Base-by-base conservation (phyloP, 768 basidiomycete genomes). In the Leccinum obscurum region DNA sequence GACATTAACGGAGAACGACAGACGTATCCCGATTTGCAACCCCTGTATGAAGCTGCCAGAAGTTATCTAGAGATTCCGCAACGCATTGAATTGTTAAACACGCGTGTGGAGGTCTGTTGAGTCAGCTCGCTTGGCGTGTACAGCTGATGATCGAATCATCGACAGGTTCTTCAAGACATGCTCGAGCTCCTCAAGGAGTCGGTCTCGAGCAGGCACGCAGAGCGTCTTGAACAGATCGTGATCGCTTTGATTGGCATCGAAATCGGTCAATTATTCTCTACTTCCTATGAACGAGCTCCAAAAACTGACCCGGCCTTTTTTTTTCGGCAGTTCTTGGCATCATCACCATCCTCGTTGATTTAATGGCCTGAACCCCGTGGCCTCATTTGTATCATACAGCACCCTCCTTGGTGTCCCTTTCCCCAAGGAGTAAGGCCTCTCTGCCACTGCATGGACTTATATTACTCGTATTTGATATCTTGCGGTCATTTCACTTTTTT, bases 21-120 rank as follows among this genome's bases (percentile, higher is more conserved):
- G 94, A 90, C 89, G 59, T 97, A 88, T 71, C 95, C 95, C 24
- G 95, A 98, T 78, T 80, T 98, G 22, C 94, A 97, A 76, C 95
- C 95, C 11, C 78, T 98, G 37, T 98, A 97, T 73, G 92, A 93
- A 64, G 94, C 95, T 4, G 92, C 93, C 17, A 83, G 95, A 66
- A 92, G 90, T 69, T 98, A 98, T 74, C 83, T 98, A 22, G 95
- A 98, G 77, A 92, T 97, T 57, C 92, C 93, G 3, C 95, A 96
- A 72, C 86, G 95, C 58, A 93, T 95, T 62, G 92, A 95, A 72
- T 78, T 97, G 28, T 80, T 98, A 59, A 97, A 96, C 75, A 92
- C 93, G 49, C 89, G 95, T 61, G 94, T 97, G 37, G 95, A 94
- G 80, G 93, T 89, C 63, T 57, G 81, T 70, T 39, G 44, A 56